Evolutionary conservation across 1,139 yeast genomes (phyloP).

Genomic region (Geotrichum klebahnii): DNA sequence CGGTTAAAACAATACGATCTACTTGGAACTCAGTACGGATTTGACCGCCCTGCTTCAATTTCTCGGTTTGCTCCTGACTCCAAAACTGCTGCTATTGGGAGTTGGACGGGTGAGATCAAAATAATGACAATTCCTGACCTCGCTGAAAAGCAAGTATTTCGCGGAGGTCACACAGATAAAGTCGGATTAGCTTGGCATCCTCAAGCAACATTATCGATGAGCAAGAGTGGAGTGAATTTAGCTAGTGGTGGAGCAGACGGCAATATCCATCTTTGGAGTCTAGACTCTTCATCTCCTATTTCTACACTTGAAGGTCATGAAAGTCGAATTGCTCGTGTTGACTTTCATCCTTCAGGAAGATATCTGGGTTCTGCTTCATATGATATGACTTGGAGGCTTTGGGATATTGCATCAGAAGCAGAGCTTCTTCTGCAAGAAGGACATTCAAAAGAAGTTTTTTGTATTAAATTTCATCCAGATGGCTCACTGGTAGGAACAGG

Average conservation of each 20-base stretch:
- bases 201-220: constrained; percentile 27
- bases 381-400: constrained; percentile 84
- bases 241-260: constrained; percentile 71
- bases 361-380: constrained; percentile 68
- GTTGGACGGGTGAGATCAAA: constrained; percentile 78
- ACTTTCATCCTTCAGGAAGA: constrained; percentile 61
- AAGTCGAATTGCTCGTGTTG: constrained; percentile 58
- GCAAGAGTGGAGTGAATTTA: constrained; percentile 26
- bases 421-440: constrained; percentile 71
- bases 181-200: constrained; percentile 65
- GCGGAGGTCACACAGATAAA: constrained; percentile 55
- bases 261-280: constrained; percentile 47
- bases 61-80: constrained; percentile 47
- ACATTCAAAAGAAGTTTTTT: constrained; percentile 69
- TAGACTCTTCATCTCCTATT: constrained; percentile 26
- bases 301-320: constrained; percentile 43
- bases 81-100: constrained; percentile 56
- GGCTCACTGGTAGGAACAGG: constrained; percentile 75
- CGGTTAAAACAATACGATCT: constrained; percentile 45
- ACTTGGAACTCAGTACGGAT: constrained; percentile 66
- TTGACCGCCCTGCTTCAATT: constrained; percentile 63
- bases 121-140: constrained; percentile 46
- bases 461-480: constrained; percentile 65
- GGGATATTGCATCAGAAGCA: constrained; percentile 59
- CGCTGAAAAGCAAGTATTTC: constrained; percentile 34